Conservation (phyloP, 2,329 filamentous ascomycete species). For the Calonectria montana region DNA sequence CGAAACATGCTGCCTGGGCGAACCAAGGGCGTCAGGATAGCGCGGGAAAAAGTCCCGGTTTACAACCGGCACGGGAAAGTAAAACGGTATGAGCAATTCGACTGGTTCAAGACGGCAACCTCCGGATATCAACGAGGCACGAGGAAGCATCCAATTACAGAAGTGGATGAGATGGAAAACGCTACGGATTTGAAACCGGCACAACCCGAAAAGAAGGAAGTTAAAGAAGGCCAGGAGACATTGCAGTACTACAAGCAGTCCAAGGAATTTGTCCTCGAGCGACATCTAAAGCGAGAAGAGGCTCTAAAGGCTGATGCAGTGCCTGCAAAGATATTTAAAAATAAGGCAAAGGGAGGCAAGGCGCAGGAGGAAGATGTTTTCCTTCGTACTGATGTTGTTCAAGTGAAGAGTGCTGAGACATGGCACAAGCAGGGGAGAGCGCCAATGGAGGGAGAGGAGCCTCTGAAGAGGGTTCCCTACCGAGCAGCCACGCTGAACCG, state of each 20-base stretch:
- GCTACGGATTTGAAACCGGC: conserved; percentile 79
- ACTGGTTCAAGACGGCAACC: conserved; percentile 91
- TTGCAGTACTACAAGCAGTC: conserved; percentile 90
- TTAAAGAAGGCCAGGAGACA: conserved; percentile 82
- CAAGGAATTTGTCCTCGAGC: conserved; percentile 83
- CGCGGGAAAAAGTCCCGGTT: conserved; percentile 82
- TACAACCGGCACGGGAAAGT: conserved; percentile 83
- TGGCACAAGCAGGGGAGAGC: conserved; percentile 97
- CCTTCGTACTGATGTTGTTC: conserved; percentile 80
- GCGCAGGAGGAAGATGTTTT: conserved; percentile 84
- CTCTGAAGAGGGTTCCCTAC: conserved; percentile 89
- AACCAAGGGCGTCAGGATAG: conserved; percentile 86
- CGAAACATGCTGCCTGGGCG: conserved; percentile 85
- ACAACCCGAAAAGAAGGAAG: conserved; percentile 77
- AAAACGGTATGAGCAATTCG: conserved; percentile 79
- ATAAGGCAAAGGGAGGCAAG: conserved; percentile 79
- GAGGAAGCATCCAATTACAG: conserved; percentile 67
- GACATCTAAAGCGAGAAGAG: conserved; percentile 92
- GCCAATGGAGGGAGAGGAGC: conserved; percentile 75
- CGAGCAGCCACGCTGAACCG: conserved; percentile 90
- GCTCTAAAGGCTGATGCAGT: conserved; percentile 77
- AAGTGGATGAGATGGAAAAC: conserved; percentile 84
- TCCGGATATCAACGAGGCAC: conserved; percentile 72
- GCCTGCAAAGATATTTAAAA: conserved; percentile 79
- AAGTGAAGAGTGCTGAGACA: conserved; percentile 91